Percentiles rank a stretch among this genome's conserved stretches.
These are phyloP conservation scores for Podosphaera fusca DNA, from an alignment of 2,329 filamentous ascomycete species.

Conservation along the genomic window DNA sequence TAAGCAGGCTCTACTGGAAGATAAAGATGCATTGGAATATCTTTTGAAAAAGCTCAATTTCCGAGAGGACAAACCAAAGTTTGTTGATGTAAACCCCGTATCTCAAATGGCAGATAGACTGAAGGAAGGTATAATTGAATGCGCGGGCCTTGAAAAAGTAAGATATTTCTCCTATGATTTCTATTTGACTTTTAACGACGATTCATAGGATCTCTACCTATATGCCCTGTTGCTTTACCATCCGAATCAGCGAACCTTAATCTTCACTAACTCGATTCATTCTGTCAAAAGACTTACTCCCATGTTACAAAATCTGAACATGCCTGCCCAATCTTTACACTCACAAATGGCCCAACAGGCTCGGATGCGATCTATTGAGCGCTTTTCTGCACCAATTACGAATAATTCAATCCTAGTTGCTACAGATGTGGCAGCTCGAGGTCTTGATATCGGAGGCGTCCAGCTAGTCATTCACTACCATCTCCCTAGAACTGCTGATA, in stretches of 20 bases:
- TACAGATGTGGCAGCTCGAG: slow-evolving; percentile 81
- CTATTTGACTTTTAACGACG: neutral
- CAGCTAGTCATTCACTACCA: slow-evolving; percentile 90
- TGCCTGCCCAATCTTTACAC: slow-evolving; percentile 59
- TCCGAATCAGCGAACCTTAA: slow-evolving; percentile 54
- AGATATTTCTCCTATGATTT: slow-evolving; percentile 5
- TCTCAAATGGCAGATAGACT: slow-evolving; percentile 72
- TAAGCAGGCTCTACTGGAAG: slow-evolving; percentile 32
- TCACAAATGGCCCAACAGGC: slow-evolving; percentile 94
- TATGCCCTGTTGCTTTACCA: slow-evolving; percentile 73
- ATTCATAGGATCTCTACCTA: slow-evolving; percentile 56
- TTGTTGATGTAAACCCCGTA: slow-evolving; percentile 75
- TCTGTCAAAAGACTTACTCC: slow-evolving; percentile 71
- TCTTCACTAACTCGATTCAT: slow-evolving; percentile 92
- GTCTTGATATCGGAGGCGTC: slow-evolving; percentile 77
- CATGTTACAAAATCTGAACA: slow-evolving; percentile 58
- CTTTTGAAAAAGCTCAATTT: slow-evolving; percentile 79
- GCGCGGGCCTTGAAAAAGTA: slow-evolving; percentile 78
- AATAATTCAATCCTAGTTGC: slow-evolving; percentile 52
- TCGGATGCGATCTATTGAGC: slow-evolving; percentile 74
- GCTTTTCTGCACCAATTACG: slow-evolving; percentile 45
- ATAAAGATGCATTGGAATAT: slow-evolving; percentile 71
- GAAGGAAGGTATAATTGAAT: slow-evolving; percentile 79
- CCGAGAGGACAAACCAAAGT: slow-evolving; percentile 59
- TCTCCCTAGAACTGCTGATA: slow-evolving; percentile 71